Base-by-base conservation (phyloP, 352 stramenopile genomes). In the Discostella stelligera region DNA sequence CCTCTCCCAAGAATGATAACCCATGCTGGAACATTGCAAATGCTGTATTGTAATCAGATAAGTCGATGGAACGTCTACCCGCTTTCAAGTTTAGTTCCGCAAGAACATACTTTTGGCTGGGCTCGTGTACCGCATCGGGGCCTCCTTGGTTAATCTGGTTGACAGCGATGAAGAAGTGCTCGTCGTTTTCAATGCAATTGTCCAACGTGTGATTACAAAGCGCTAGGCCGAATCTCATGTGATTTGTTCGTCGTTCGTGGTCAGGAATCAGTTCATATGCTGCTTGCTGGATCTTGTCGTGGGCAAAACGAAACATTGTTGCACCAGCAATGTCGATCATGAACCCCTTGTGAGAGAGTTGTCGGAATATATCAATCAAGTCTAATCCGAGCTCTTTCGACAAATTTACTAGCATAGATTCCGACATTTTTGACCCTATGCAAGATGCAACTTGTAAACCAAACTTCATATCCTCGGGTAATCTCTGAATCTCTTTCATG, bases 271-370 rank as follows among this genome's bases (percentile, higher is more conserved):
- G 27, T 32, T 32, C 27, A 32, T 32, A 32, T 5, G 27, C 27
- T 32, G 27, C 67, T 68, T 82, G 68, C 23, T 82, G 21, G 10
- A 82, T 69, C 70, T 72, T 76, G 39, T 80, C 66, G 23, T 84
- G 76, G 6, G 9, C 41, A 49, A 84, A 84, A n/a, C 27, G 13
- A 49, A 80, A 68, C 20, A 18, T 58, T 30, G 30, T 27, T 8
- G 8, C 53, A 25, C 48, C 41, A 32, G 39, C 25, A 16, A 44
- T 39, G 37, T 59, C 8, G 21, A 20, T 59, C 65, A 72, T 58
- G 14, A 56, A 65, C 10, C 74, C 74, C 50, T 63, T 76, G 13
- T 67, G 13, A n/a, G 54, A 49, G 20, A 69, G 16, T 58, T 64
- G 52, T 7, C 56, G 41, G 7, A 81, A 50, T 16, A 46, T 62